Base-by-base conservation (phyloP, 129 eudicot genomes). In the Scalesia atractyloides region DNA sequence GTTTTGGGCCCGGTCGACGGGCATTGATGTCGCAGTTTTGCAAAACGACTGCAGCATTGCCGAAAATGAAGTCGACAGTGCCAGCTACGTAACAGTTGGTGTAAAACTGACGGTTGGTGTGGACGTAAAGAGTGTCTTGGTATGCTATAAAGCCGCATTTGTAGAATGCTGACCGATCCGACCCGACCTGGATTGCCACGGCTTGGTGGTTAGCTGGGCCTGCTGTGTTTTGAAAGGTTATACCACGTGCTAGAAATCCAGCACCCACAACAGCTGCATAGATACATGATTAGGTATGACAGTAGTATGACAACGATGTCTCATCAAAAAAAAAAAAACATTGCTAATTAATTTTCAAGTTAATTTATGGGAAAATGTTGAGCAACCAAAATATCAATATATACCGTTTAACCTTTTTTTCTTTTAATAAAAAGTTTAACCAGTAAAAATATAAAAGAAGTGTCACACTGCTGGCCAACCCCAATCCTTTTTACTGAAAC, bases 61-160 rank as follows among this genome's bases (percentile, higher is more conserved):
- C 98, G 52, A 92, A 92, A n/a, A 89, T 93, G 82, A 93, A 93
- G 57, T 93, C 98, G 19, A 93, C 91, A 0, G 98, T 90, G 72
- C 96, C 98, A 1, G 83, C 76, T 1, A 92, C 64, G 7, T 72
- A 64, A 63, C 98, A 92, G 10, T 87, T 66, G 34, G 82, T 36
- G 70, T 70, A 92, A 72, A 87, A 92, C 53, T 92, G 96, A 9
- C 98, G 97, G 39, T 90, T 90, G 54, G 88, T 75, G 77, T 93
- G 97, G 49, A 86, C 97, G 41, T 93, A 93, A 48, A 93, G 96
- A 4, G 91, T 82, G 85, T 93, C 98, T 70, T 93, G 98, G 81
- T 87, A 87, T 8, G 89, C 98, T 15, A 82, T 22, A 9, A 93
- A 68, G 78, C 83, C 91, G 41, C 98, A 93, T 24, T 65, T 19